phyloP scores from a whole-genome alignment of 2,329 filamentous ascomycete genomes.

The Aphanoascus verrucosus region DNA sequence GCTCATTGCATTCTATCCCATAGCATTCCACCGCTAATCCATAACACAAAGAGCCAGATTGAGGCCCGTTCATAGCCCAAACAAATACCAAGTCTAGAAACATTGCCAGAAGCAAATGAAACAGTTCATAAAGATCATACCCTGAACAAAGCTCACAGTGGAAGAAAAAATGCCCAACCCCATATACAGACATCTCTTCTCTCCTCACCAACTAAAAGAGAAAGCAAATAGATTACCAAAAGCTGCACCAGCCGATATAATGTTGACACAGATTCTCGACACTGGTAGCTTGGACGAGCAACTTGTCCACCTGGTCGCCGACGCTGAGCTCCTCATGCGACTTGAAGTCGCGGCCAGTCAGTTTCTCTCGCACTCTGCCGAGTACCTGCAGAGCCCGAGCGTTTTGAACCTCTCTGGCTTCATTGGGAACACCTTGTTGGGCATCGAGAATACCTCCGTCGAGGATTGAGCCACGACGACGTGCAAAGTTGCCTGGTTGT shows the following conservation, averaged over 20 bases:
- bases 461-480: slow-evolving; percentile 59
- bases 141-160: neutral
- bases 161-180: neutral
- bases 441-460: slow-evolving; percentile 43
- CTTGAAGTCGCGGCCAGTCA: slow-evolving; percentile 89
- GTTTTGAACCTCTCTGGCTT: slow-evolving; percentile 70
- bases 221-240: slow-evolving; percentile 55
- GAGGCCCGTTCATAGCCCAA: too few species aligned
- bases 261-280: slow-evolving; percentile 97
- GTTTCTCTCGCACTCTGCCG: slow-evolving; percentile 83
- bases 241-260: slow-evolving; percentile 98
- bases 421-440: slow-evolving; percentile 32
- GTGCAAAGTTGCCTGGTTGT: slow-evolving; percentile 54
- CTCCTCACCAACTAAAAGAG: neutral
- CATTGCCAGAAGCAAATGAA: neutral
- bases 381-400: slow-evolving; percentile 85
- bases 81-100: neutral
- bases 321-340: slow-evolving; percentile 72
- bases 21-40: too few species aligned
- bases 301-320: slow-evolving; percentile 80
- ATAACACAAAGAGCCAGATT: too few species aligned
- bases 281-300: slow-evolving; percentile 91
- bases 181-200: neutral
- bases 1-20: too few species aligned
- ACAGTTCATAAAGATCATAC: neutral